Conservation (phyloP, 768 basidiomycete species). For the Pleurotus sapidus region DNA sequence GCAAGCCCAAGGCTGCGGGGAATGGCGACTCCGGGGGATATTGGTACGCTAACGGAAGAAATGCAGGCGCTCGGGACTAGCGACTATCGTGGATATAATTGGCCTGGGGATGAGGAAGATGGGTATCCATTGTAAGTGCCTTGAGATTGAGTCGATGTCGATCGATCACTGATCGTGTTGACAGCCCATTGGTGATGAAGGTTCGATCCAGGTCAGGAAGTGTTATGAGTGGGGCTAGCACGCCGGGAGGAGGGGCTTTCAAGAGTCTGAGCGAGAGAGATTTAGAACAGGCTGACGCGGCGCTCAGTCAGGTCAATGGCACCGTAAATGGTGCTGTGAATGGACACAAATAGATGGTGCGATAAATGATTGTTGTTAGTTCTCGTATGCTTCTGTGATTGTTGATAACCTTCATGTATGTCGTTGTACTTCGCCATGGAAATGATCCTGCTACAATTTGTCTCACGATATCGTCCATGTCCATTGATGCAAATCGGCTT, state of each 20-base stretch:
- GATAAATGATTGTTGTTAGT: not conserved
- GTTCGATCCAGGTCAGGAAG: constrained; percentile 81
- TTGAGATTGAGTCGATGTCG: constrained; percentile 7
- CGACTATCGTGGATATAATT: constrained; percentile 74
- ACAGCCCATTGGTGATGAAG: constrained; percentile 86
- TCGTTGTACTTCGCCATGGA: too few species aligned
- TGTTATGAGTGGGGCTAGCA: constrained; percentile 67
- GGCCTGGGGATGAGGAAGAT: constrained; percentile 63
- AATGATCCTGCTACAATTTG: too few species aligned
- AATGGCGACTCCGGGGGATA: constrained; percentile 88
- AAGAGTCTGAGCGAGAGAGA: constrained; percentile 87
- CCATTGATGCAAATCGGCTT: too few species aligned
- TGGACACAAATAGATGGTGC: constrained; percentile 9
- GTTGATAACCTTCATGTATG: too few species aligned
- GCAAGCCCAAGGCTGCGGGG: constrained; percentile 87
- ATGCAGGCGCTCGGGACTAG: constrained; percentile 89
- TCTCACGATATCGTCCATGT: too few species aligned
- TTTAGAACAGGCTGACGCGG: constrained; percentile 83
- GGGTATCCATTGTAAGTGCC: constrained; percentile 79
- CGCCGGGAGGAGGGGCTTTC: constrained; percentile 81
- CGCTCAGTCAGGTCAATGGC: constrained; percentile 60
- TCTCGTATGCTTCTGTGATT: too few species aligned
- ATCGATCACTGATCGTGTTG: not conserved
- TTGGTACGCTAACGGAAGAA: constrained; percentile 89
- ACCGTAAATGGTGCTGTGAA: constrained; percentile 9